A percentile compares a stretch with the other conserved stretches of the same genome.
phyloP scores from a whole-genome alignment of 257 asterid genomes.

The Przewalskia tangutica region DNA sequence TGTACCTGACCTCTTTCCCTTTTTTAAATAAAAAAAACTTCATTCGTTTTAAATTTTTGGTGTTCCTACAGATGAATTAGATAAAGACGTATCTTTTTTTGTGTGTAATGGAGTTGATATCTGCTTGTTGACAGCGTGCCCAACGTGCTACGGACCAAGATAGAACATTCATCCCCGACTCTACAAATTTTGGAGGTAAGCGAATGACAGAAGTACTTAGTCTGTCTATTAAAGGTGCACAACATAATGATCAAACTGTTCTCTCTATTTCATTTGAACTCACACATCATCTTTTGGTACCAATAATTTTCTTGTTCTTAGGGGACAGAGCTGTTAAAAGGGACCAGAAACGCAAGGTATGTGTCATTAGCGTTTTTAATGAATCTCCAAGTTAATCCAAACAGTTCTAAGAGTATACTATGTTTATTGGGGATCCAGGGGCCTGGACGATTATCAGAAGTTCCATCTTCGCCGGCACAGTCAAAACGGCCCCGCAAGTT shows the following conservation, averaged over 20 bases:
- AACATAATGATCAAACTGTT: neutral
- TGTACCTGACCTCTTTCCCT: neutral
- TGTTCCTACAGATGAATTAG: neutral
- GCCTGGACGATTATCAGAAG: slow-evolving; percentile 61
- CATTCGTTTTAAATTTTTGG: neutral
- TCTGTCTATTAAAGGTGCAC: neutral
- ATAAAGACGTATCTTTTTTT: neutral
- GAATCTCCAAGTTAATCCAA: neutral
- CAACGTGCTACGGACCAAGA: slow-evolving; percentile 66
- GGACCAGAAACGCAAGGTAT: slow-evolving; percentile 90
- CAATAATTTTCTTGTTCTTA: slow-evolving; percentile 19
- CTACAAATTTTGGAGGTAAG: slow-evolving; percentile 59
- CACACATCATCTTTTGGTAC: neutral
- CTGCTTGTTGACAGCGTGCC: slow-evolving; percentile 42
- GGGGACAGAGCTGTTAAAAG: slow-evolving; percentile 72
- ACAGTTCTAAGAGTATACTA: neutral
- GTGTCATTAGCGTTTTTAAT: neutral
- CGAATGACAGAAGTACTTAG: neutral
- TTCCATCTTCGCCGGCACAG: slow-evolving; percentile 85
- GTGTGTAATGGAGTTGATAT: neutral
- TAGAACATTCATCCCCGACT: slow-evolving; percentile 67
- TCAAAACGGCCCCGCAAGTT: slow-evolving; percentile 83
- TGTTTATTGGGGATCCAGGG: slow-evolving; percentile 36
- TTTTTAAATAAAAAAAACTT: neutral
- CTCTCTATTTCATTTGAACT: slow-evolving; percentile 1